These are phyloP conservation scores for Pseudocercospora musae DNA, from an alignment of 2,329 filamentous ascomycete genomes.

Conservation along the genomic window DNA sequence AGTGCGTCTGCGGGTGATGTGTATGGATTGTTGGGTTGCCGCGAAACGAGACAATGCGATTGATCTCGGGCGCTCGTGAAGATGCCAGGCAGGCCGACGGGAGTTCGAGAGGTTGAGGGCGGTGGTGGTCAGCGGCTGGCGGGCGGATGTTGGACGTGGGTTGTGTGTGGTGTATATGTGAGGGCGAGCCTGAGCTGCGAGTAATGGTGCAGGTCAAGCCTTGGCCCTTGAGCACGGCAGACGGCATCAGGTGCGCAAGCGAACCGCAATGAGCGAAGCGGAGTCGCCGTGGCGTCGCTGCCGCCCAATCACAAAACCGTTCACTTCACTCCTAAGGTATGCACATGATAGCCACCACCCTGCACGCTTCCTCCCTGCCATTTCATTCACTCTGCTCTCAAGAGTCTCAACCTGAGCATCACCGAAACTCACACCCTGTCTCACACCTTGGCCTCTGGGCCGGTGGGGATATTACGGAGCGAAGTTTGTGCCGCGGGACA, in stretches of 20 bases:
- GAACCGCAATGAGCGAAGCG: no score
- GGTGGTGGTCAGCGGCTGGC: neutral
- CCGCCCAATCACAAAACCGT: neutral
- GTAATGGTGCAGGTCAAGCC: neutral
- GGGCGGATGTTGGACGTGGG: neutral
- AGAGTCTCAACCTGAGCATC: conserved; percentile 1
- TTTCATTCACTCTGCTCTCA: neutral
- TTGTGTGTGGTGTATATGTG: neutral
- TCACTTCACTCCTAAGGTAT: neutral
- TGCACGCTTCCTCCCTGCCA: neutral
- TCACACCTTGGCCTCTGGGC: neutral
- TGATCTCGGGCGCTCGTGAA: neutral
- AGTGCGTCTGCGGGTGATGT: neutral
- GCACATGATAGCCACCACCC: neutral
- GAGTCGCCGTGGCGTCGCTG: neutral
- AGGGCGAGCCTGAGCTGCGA: neutral
- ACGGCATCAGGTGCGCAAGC: neutral
- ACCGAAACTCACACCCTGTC: neutral
- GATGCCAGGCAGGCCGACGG: neutral
- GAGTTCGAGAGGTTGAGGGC: neutral
- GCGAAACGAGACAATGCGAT: neutral
- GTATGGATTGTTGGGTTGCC: neutral
- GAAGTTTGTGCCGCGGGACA: neutral
- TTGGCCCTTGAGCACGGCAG: neutral
- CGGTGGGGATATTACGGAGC: neutral